Evolutionary conservation across 2,329 filamentous ascomycete genomes (phyloP).

Genomic region (Paramyrothecium sp.): DNA sequence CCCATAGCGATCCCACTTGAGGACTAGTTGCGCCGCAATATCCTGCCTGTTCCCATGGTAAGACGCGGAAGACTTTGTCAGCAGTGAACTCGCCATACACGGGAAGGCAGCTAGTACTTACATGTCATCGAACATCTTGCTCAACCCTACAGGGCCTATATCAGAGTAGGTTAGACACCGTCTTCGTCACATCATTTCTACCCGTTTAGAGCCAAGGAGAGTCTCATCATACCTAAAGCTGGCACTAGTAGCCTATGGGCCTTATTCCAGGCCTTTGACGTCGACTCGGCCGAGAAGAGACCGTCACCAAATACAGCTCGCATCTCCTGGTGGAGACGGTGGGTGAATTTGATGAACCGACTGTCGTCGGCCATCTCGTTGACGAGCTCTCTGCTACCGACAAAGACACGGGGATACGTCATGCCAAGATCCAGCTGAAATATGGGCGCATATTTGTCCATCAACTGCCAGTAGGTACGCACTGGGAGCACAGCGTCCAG

Average conservation of each 20-base stretch:
- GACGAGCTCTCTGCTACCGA: not conserved
- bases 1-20: slow-evolving; percentile 4
- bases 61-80: no score
- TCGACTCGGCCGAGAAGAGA: not conserved
- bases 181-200: no score
- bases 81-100: not conserved
- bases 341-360: not conserved
- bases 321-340: not conserved
- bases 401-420: not conserved
- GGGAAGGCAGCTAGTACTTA: not conserved
- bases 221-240: not conserved
- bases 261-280: not conserved
- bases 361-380: not conserved
- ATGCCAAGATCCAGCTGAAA: not conserved
- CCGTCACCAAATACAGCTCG: not conserved
- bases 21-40: slow-evolving; percentile 1
- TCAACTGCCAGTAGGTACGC: not conserved
- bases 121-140: not conserved
- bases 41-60: not conserved
- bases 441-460: not conserved
- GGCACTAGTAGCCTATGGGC: not conserved
- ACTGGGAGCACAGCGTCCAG: not conserved
- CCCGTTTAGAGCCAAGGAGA: no score
- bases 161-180: not conserved
- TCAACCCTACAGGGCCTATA: not conserved